phyloP scores from a whole-genome alignment of 1,139 yeast genomes.

The Kodamaea arcana region DNA sequence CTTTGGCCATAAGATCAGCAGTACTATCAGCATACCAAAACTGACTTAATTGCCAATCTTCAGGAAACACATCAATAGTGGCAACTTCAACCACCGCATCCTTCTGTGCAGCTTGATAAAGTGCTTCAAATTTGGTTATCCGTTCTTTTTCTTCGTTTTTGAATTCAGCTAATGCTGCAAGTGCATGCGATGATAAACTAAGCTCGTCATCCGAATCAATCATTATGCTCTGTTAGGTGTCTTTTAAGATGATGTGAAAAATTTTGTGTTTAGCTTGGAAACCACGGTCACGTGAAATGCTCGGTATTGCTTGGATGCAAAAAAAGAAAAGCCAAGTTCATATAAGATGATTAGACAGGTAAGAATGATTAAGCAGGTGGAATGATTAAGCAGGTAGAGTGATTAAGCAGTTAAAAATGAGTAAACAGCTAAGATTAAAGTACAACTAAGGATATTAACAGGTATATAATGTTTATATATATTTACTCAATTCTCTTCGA shows the following conservation, averaged over 20 bases:
- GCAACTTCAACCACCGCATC: conserved; percentile 11
- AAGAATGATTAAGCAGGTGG: no score
- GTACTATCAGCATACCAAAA: conserved; percentile 83
- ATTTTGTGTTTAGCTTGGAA: background rate
- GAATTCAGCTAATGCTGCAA: conserved; percentile 76
- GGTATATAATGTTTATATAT: no score
- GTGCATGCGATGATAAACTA: conserved; percentile 61
- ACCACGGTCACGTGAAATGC: background rate
- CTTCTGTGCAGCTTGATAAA: conserved; percentile 49
- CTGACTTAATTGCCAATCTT: conserved; percentile 92
- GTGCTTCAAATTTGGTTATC: conserved; percentile 52
- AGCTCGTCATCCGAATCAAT: conserved; percentile 40
- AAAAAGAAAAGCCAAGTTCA: no score
- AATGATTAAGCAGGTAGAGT: no score
- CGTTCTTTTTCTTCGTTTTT: conserved; percentile 61
- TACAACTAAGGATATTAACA: no score
- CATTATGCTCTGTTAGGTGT: no score
- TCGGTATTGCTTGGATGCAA: background rate
- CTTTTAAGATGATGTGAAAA: background rate
- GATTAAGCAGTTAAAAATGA: no score
- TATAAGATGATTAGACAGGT: no score
- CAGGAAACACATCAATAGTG: conserved; percentile 66
- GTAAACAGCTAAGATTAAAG: no score
- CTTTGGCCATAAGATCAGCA: conserved; percentile 62
- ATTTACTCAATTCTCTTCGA: no score